Conservation (phyloP, 805 yeast genomes). For the Metschnikowia hibisci region DNA sequence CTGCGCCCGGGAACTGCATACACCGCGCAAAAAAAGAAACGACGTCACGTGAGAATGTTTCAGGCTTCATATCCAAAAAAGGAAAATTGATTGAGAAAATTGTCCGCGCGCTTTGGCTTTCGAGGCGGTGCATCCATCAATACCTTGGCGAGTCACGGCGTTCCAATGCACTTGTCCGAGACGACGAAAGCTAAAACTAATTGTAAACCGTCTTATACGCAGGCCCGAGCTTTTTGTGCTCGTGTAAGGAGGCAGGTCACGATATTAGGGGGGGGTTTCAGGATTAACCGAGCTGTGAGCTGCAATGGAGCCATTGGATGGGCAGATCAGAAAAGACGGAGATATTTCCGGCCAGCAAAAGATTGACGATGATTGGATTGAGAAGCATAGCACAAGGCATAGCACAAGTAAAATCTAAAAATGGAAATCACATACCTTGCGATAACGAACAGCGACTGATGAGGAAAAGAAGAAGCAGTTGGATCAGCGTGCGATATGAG, state of each 20-base stretch:
- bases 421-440: slow-evolving; percentile 19
- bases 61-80: not conserved
- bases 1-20: slow-evolving; percentile 8
- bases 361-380: no score
- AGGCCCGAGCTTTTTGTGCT: no score
- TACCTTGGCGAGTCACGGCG: not conserved
- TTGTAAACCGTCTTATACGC: no score
- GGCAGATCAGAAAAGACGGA: no score
- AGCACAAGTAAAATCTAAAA: not conserved
- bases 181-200: no score
- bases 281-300: no score
- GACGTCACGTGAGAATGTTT: slow-evolving; percentile 8
- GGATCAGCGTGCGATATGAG: slow-evolving; percentile 10
- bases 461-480: slow-evolving; percentile 13
- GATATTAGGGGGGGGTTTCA: no score
- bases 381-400: no score
- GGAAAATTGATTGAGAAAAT: slow-evolving; percentile 3
- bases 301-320: no score
- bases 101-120: not conserved
- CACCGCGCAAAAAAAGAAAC: slow-evolving; percentile 1
- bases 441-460: slow-evolving; percentile 20
- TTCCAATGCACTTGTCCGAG: no score
- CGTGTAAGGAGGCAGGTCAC: no score
- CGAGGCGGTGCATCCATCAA: slow-evolving; percentile 3
- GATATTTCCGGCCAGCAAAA: no score